A percentile compares a stretch with the other conserved stretches of the same genome.
phyloP scores from a whole-genome alignment of 805 yeast species.

The Isabelozyma gotoi region DNA sequence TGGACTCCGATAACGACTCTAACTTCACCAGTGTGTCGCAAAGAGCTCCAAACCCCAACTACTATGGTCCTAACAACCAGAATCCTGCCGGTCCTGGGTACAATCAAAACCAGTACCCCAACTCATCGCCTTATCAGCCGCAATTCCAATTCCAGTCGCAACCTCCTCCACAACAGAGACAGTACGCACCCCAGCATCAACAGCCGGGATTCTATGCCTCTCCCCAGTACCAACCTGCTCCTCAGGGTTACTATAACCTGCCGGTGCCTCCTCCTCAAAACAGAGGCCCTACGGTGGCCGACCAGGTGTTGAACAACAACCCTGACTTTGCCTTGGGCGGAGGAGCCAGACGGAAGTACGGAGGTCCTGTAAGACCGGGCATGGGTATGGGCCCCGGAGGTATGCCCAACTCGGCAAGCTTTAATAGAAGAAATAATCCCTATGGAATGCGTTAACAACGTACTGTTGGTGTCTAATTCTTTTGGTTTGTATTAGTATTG shows the following conservation, averaged over 20 bases:
- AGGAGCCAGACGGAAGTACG: conserved; percentile 19
- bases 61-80: conserved; percentile 24
- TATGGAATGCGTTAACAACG: conserved; percentile 7
- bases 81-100: conserved; percentile 1
- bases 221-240: conserved; percentile 3
- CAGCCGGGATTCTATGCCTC: conserved; percentile 6
- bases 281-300: conserved; percentile 32
- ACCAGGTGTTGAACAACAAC: conserved; percentile 35
- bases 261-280: conserved; percentile 2
- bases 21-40: conserved; percentile 80
- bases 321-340: conserved; percentile 40
- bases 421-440: conserved; percentile 5
- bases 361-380: conserved; percentile 6
- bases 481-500: background rate
- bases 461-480: background rate
- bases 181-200: conserved; percentile 14
- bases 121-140: conserved; percentile 3
- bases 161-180: conserved; percentile 17
- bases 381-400: background rate
- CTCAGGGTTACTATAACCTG: conserved; percentile 4
- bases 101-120: conserved; percentile 9
- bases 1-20: conserved; percentile 48
- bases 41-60: conserved; percentile 66
- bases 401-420: background rate
- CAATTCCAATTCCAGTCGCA: conserved; percentile 4